These are phyloP conservation scores for Tephrocybe rancida DNA, from an alignment of 768 basidiomycete species.

Conservation along the genomic window DNA sequence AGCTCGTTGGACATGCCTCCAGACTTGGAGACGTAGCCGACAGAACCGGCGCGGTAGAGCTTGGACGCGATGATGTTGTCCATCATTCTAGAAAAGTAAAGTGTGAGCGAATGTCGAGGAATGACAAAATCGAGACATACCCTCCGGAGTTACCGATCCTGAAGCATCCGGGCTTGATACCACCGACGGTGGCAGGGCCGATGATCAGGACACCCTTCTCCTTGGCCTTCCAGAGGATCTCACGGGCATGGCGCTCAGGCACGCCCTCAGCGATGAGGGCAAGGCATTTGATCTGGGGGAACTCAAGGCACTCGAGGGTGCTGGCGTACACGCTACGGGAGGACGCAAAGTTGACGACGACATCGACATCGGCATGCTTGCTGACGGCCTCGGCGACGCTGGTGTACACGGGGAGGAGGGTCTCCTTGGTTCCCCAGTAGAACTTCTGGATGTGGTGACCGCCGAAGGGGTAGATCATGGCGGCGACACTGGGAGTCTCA, in stretches of 20 bases:
- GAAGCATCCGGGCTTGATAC: conserved; percentile 99
- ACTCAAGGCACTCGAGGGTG: conserved; percentile 87
- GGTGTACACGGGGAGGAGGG: conserved; percentile 96
- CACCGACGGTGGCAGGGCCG: conserved; percentile 97
- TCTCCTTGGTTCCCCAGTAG: conserved; percentile 99
- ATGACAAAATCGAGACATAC: conserved; percentile 39
- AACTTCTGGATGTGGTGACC: conserved; percentile 99
- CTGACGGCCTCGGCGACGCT: conserved; percentile 85
- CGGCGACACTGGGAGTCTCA: conserved; percentile 87
- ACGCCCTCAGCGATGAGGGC: conserved; percentile 99
- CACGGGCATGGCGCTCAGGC: conserved; percentile 95
- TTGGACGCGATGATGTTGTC: conserved; percentile 99
- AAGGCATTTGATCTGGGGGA: conserved; percentile 57
- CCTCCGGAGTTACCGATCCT: conserved; percentile 99
- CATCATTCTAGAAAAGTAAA: conserved; percentile 76
- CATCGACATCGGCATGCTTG: conserved; percentile 97
- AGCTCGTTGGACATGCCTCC: conserved; percentile 99
- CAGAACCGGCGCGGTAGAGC: conserved; percentile 95
- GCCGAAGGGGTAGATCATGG: conserved; percentile 99
- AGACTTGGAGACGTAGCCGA: conserved; percentile 99
- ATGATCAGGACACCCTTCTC: conserved; percentile 86
- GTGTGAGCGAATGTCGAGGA: not conserved
- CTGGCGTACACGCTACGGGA: conserved; percentile 93
- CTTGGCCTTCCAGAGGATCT: conserved; percentile 89
- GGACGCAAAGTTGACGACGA: conserved; percentile 97